phyloP scores from a whole-genome alignment of 176 grass and related monocot genomes.

The Pontederia crassipes region DNA sequence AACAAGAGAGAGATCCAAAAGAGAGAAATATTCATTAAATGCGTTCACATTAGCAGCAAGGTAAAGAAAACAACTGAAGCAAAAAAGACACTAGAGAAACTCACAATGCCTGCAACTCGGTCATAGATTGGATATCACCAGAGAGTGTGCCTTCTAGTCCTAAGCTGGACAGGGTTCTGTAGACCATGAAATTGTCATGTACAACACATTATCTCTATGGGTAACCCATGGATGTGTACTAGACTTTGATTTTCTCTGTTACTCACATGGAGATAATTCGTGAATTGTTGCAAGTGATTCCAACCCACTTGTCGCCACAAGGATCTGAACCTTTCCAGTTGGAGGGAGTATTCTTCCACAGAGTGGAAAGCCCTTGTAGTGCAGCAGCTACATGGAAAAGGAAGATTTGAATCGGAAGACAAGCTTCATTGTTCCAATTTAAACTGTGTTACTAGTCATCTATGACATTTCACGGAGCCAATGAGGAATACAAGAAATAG shows the following conservation, averaged over 20 bases:
- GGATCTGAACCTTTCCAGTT: conserved; percentile 11
- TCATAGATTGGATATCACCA: not conserved
- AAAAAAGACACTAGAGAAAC: not conserved
- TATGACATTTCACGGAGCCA: too few relatives aligned
- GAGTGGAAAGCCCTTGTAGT: not conserved
- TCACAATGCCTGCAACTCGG: conserved; percentile 1
- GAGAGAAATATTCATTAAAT: not conserved
- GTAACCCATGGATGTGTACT: too few relatives aligned
- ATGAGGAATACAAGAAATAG: too few relatives aligned
- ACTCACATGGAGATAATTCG: conserved; percentile 3
- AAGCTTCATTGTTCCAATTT: too few relatives aligned
- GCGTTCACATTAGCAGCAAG: too few relatives aligned
- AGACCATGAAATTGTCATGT: not conserved
- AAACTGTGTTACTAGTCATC: too few relatives aligned
- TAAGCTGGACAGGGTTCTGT: not conserved
- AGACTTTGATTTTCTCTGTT: not conserved
- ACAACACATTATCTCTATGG: too few relatives aligned
- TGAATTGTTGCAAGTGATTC: not conserved
- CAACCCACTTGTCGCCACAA: conserved; percentile 9
- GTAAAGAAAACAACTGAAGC: too few relatives aligned
- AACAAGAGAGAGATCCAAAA: not conserved
- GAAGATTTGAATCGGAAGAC: not conserved
- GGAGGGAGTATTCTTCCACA: not conserved
- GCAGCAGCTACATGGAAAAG: not conserved
- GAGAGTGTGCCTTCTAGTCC: not conserved